Base-by-base conservation (phyloP, 75 land plant species). In the Picea sitchensis region DNA sequence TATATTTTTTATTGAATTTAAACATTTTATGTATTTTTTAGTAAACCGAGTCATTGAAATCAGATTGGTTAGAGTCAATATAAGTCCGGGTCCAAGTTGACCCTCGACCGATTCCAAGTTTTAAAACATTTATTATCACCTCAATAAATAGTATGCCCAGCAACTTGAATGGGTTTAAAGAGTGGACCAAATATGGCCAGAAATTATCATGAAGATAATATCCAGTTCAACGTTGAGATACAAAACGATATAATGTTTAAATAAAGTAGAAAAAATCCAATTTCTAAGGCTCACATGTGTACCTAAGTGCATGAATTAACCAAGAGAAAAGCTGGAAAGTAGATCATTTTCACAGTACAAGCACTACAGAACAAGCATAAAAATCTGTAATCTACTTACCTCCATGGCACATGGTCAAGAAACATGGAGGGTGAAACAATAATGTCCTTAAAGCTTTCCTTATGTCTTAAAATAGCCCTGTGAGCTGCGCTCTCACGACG, bases 351-450 rank as follows among this genome's bases (percentile, higher is more conserved):
- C 18, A 75, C n/a, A 8, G 74, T 71, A n/a, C 41, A 71, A 44
- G n/a, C n/a, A n/a, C 20, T n/a, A 65, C 18, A 21, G 78, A 65
- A 78, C 3, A 77, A 65, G 31, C 9, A 78, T 15, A 69, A 14
- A 18, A 15, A 78, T 17, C 7, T 23, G 30, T 31, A 41, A 68
- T 32, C 31, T 59, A 30, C 47, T 90, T 83, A 96, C 99, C 95
- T 94, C 99, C 99, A 96, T 9, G 99, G 99, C 31, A 92, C 81
- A 82, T 96, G 99, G 61, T 96, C 98, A 38, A 96, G 83, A 78
- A 96, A 94, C 99, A 96, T 94, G 47, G 86, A 87, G 4, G 93
- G 91, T 65, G 95, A 90, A 13, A 96, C 93, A 31, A 89, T 75
- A 32, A 96, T 85, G 65, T 92, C 90, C 82, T 85, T 86, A 75